Percentiles rank a stretch among this genome's conserved stretches.
Evolutionary conservation across 441 rosid species (phyloP).

Genomic region (Populus hybrid): DNA sequence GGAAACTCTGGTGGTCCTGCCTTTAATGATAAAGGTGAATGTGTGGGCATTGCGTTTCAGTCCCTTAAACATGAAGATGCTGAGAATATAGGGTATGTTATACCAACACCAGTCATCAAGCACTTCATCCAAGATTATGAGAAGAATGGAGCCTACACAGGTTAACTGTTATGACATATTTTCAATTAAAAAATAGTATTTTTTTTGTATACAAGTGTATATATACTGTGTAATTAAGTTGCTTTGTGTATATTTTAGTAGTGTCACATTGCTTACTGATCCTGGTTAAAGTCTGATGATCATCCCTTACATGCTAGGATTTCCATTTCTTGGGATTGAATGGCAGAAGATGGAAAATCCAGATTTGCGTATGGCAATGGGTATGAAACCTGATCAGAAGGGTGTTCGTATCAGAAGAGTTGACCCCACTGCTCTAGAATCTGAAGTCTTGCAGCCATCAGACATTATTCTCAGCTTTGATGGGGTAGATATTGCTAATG

Average conservation of each 20-base stretch:
- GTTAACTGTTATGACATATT: conserved; percentile 25
- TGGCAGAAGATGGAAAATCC: conserved; percentile 99
- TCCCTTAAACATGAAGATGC: conserved; percentile 89
- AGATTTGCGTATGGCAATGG: conserved; percentile 72
- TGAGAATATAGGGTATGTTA: conserved; percentile 94
- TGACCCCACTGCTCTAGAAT: conserved; percentile 87
- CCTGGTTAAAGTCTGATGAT: background rate
- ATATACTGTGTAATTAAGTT: background rate
- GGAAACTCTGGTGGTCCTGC: conserved; percentile 99
- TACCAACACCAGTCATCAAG: conserved; percentile 88
- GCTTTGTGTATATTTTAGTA: background rate
- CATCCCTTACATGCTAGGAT: conserved; percentile 40
- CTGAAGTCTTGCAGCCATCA: conserved; percentile 74
- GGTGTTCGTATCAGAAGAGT: conserved; percentile 91
- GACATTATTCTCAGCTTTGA: conserved; percentile 87
- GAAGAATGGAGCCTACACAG: conserved; percentile 82
- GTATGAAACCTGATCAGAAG: conserved; percentile 79
- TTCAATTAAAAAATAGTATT: too few species aligned
- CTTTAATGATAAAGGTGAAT: conserved; percentile 76
- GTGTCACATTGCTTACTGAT: conserved; percentile 6
- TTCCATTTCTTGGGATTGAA: conserved; percentile 86
- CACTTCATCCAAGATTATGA: conserved; percentile 91
- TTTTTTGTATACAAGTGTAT: background rate
- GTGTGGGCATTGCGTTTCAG: conserved; percentile 98
- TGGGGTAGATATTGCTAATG: conserved; percentile 84